Evolutionary conservation across 1,284 basidiomycete genomes (phyloP), one percentile per base, ranked within the genome.

Genomic region (Apiotrichum akiyoshidainum): DNA sequence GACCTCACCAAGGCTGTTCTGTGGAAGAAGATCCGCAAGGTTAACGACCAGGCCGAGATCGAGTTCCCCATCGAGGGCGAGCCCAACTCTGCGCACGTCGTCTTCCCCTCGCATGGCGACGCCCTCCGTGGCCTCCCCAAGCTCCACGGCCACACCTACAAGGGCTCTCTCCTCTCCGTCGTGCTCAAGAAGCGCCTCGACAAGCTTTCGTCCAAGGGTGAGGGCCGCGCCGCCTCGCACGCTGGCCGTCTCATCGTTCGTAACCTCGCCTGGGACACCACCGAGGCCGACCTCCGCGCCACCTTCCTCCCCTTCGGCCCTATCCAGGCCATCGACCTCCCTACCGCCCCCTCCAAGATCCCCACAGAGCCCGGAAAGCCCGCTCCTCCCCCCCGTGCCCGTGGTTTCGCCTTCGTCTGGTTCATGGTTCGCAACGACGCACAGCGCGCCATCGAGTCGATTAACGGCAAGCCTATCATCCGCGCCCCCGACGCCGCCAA

Each of bases 391-490:
- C 74, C 77, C 2, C 81, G 85, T 22, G 83, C 83, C 22, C 87
- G 90, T 66, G 94, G 95, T 0, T 99, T 96, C 68, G 95, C 92
- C 0, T 98, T 99, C 69, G 87, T 98, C 14, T 97, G 93, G 92
- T 93, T 92, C 83, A 78, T 93, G 62, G 87, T 86, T 64, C 86
- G 85, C 68, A 87, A 88, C 61, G 90, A 94, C 70, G 94, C 93
- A 4, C 88, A 92, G 72, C 81, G 82, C 51, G 95, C 93, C 0
- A 83, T 98, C 63, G 86, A 87, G 65, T 85, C 82, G 7, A 85
- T 91, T 63, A 98, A 98, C 70, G 93, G 92, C 14, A 86, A 84
- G 77, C 82, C 81, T 16, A 80, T 93, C 48, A 78, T 73, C 67
- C 65, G 64, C 42, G 72, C 73, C 1, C 76, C 71, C 3, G 76